Base-by-base conservation (phyloP, 208 protist genomes). In the Leptomonas pyrrhocoris region DNA sequence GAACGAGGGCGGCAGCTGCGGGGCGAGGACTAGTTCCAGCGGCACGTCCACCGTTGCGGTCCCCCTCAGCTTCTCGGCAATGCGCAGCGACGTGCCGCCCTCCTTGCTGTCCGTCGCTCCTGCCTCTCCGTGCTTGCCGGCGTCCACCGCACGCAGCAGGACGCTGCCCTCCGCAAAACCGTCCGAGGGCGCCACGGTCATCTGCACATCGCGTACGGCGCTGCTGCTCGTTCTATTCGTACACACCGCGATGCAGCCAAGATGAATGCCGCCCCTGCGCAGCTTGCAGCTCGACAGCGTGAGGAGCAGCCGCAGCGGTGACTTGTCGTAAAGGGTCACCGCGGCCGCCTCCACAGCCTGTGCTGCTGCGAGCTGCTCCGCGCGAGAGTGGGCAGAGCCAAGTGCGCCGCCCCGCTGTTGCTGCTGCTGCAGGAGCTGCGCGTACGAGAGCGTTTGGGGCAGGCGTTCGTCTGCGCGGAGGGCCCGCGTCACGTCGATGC, bases 401-500 rank as follows among this genome's bases (percentile, higher is more conserved):
- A 38, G 9, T 38, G 34, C 28, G 6, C 31, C 27, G 23, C 23
- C 54, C 19, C 49, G 51, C 21, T 64, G 45, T 45, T 55, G 43
- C 38, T 53, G 63, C 51, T 55, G 23, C 43, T 78, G 70, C 13
- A 84, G 71, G 25, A 83, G 68, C 61, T 74, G 67, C 2, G 67
- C 72, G 60, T 95, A 93, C 21, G 90, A 84, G 23, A 92, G 61
- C 19, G 74, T 72, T 66, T 88, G 80, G 12, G 87, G 90, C 28
- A 95, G 79, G 38, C 64, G 73, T 61, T 95, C 90, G 43, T 90
- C 74, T 2, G 67, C 77, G 19, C 73, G 51, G 13, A 95, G 79
- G 0, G 80, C 83, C 5, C 76, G 84, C 28, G 86, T 94, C 62
- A 96, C 84, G 69, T 96, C 91, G 19, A 96, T 88, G 57, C 77